Percentiles rank a stretch among this genome's conserved stretches.
phyloP scores from a whole-genome alignment of 2,329 filamentous ascomycete genomes.

The Rutstroemia sydowiana region DNA sequence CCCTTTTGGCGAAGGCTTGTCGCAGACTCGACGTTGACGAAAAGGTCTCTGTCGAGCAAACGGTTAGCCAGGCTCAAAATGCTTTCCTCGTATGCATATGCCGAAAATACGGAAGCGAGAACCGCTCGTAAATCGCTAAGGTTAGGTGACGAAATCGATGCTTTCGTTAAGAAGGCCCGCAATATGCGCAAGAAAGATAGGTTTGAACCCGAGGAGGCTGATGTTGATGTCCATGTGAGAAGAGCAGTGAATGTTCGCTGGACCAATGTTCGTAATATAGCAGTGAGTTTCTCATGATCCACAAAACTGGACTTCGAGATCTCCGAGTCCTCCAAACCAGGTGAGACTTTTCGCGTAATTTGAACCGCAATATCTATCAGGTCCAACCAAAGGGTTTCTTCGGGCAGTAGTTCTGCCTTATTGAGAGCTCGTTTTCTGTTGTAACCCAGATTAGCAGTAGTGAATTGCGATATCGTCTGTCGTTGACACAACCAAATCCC shows the following conservation, averaged over 20 bases:
- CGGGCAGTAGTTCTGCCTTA: constrained; percentile 39
- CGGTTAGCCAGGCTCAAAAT: constrained; percentile 79
- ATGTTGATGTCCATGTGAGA: constrained; percentile 62
- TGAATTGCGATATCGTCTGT: constrained; percentile 57
- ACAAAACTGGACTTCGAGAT: constrained; percentile 28
- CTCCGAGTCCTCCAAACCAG: constrained; percentile 39
- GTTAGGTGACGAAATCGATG: constrained; percentile 73
- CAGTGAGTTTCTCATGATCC: constrained; percentile 55
- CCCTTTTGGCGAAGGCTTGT: constrained; percentile 71
- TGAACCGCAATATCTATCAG: constrained; percentile 54
- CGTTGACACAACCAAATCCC: constrained; percentile 94
- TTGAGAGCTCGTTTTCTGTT: constrained; percentile 42
- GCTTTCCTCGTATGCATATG: constrained; percentile 91
- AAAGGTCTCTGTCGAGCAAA: constrained; percentile 82
- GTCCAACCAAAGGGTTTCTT: constrained; percentile 53
- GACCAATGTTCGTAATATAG: constrained; percentile 68
- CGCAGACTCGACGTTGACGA: constrained; percentile 71
- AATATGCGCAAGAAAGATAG: constrained; percentile 83
- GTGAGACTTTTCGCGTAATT: constrained; percentile 57
- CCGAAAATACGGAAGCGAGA: constrained; percentile 82
- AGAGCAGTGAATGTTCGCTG: constrained; percentile 88
- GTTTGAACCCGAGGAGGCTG: constrained; percentile 37
- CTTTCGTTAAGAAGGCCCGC: constrained; percentile 78
- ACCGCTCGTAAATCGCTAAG: constrained; percentile 81
- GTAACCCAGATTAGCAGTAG: constrained; percentile 33